These are phyloP conservation scores for Colletotrichum cordylinicola DNA, from an alignment of 2,329 filamentous ascomycete species.

Conservation along the genomic window DNA sequence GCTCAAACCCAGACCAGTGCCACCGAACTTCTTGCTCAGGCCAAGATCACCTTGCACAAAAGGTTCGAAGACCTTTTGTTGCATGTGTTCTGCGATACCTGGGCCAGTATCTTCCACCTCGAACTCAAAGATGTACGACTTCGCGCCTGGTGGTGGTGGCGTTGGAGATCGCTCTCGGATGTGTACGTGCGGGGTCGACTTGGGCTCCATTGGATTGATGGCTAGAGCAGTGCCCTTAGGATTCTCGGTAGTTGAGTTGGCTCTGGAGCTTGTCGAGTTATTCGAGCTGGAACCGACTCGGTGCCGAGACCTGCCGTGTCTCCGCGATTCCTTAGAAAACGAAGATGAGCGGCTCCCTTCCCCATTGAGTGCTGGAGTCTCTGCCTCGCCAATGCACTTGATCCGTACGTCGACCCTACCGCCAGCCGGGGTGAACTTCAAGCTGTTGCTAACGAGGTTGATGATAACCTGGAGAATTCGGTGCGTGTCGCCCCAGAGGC, in stretches of 20 bases:
- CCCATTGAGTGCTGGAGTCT: constrained; percentile 39
- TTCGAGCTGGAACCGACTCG: constrained; percentile 55
- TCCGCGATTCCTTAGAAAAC: constrained; percentile 51
- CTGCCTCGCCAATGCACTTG: constrained; percentile 70
- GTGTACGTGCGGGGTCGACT: constrained; percentile 50
- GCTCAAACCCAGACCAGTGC: constrained; percentile 85
- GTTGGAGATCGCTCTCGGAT: constrained; percentile 63
- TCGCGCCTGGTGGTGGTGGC: constrained; percentile 66
- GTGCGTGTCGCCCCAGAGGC: constrained; percentile 91
- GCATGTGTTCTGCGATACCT: constrained; percentile 80
- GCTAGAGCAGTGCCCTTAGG: constrained; percentile 58
- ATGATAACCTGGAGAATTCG: constrained; percentile 92
- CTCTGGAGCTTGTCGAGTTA: constrained; percentile 56
- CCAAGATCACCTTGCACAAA: constrained; percentile 94
- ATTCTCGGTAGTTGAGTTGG: constrained; percentile 28
- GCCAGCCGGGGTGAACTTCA: constrained; percentile 85
- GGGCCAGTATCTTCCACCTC: constrained; percentile 89
- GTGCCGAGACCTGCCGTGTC: constrained; percentile 47
- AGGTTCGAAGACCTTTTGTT: constrained; percentile 87
- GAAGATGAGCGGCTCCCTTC: constrained; percentile 57
- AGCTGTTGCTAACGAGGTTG: constrained; percentile 88
- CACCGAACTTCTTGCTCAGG: constrained; percentile 87
- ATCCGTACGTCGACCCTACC: constrained; percentile 81
- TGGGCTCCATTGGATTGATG: constrained; percentile 68
- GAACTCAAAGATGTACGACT: constrained; percentile 80